Conservation (phyloP, 2,329 filamentous ascomycete genomes). For the Ceratocystis harringtonii region DNA sequence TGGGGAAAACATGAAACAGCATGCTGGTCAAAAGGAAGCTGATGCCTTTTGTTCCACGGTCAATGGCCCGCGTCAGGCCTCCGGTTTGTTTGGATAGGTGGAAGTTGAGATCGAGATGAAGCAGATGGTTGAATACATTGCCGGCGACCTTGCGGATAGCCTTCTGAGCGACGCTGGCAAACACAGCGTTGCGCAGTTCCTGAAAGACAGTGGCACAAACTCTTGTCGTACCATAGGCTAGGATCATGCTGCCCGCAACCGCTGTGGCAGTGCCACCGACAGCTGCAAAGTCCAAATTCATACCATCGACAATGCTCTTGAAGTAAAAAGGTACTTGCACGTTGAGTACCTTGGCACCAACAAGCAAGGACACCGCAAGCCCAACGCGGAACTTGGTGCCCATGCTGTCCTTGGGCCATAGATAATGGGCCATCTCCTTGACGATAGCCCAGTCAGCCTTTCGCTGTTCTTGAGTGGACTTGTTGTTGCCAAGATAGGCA, state of each 20-base stretch:
- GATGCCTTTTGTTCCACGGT: slow-evolving; percentile 94
- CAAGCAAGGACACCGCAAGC: slow-evolving; percentile 64
- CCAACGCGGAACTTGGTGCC: slow-evolving; percentile 68
- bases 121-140: slow-evolving; percentile 81
- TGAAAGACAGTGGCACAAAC: slow-evolving; percentile 84
- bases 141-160: slow-evolving; percentile 81
- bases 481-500: slow-evolving; percentile 42
- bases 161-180: slow-evolving; percentile 92
- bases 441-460: slow-evolving; percentile 98
- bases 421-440: slow-evolving; percentile 89
- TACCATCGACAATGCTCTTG: slow-evolving; percentile 91
- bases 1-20: slow-evolving; percentile 95
- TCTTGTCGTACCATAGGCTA: slow-evolving; percentile 80
- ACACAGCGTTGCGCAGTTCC: slow-evolving; percentile 88
- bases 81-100: slow-evolving; percentile 91
- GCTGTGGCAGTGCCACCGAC: slow-evolving; percentile 79
- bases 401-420: slow-evolving; percentile 77
- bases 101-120: slow-evolving; percentile 82
- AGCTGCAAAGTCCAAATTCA: slow-evolving; percentile 87
- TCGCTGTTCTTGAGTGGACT: slow-evolving; percentile 70
- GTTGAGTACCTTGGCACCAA: slow-evolving; percentile 89
- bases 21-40: slow-evolving; percentile 94
- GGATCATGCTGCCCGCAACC: slow-evolving; percentile 79
- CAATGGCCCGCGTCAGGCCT: slow-evolving; percentile 82
- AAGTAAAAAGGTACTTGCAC: slow-evolving; percentile 99